These are phyloP conservation scores for Stephanodiscus triporus DNA, from an alignment of 108 stramenopile species.

Conservation along the genomic window DNA sequence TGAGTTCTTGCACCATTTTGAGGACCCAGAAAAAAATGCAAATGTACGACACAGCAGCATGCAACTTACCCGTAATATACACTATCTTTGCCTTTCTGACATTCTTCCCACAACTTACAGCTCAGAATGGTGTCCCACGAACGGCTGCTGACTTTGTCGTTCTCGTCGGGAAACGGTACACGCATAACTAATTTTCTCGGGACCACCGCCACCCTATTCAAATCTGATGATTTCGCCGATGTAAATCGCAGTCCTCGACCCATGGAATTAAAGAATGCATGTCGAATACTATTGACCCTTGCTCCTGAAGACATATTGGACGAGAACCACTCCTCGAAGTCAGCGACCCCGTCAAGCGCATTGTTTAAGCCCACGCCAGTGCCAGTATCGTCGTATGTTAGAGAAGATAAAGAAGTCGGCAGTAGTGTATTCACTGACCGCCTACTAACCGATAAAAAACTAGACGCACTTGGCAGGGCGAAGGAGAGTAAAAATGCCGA, in stretches of 20 bases:
- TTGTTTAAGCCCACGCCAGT: slow-evolving; percentile 28
- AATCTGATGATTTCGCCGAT: slow-evolving; percentile 21
- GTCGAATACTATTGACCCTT: slow-evolving; percentile 36
- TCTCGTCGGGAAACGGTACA: slow-evolving; percentile 56
- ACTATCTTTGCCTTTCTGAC: slow-evolving; percentile 54
- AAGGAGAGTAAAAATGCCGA: not conserved
- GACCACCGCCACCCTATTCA: slow-evolving; percentile 48
- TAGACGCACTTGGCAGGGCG: not conserved
- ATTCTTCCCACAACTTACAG: slow-evolving; percentile 64
- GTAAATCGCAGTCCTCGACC: slow-evolving; percentile 59
- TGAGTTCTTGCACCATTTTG: not conserved
- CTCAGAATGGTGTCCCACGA: slow-evolving; percentile 73
- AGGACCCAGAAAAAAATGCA: not conserved
- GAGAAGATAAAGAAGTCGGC: not conserved
- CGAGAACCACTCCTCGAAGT: slow-evolving; percentile 70
- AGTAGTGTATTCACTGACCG: not conserved
- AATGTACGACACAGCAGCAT: too few relatives aligned
- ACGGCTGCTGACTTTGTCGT: slow-evolving; percentile 12
- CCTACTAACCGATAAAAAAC: not conserved
- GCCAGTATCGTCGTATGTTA: slow-evolving; percentile 17
- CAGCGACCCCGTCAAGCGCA: slow-evolving; percentile 46
- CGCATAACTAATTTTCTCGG: slow-evolving; percentile 46
- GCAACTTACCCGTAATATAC: slow-evolving; percentile 55
- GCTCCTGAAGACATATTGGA: slow-evolving; percentile 29
- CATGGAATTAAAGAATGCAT: slow-evolving; percentile 49